These are phyloP conservation scores for Fusarium mexicanum DNA, from an alignment of 2,329 filamentous ascomycete genomes.

Conservation along the genomic window DNA sequence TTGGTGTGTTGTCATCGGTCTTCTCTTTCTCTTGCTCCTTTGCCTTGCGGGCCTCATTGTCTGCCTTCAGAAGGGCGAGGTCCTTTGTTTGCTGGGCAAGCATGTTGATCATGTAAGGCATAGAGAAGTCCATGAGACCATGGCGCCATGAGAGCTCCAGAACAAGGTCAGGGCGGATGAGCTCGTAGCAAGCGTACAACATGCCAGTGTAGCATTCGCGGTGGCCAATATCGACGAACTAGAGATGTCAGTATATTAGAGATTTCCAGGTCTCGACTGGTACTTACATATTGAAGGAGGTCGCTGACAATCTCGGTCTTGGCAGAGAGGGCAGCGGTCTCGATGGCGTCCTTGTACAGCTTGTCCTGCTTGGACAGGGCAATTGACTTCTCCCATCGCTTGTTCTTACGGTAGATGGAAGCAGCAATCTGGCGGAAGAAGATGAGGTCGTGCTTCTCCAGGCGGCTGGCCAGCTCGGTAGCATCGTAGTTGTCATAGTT, in stretches of 20 bases:
- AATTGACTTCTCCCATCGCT: constrained; percentile 99
- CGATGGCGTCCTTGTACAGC: constrained; percentile 98
- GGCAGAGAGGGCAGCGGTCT: constrained; percentile 91
- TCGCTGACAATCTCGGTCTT: constrained; percentile 96
- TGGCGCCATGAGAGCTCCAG: constrained; percentile 98
- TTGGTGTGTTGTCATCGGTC: constrained; percentile 92
- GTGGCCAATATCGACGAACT: constrained; percentile 99
- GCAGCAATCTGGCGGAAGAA: constrained; percentile 99
- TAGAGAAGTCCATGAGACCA: constrained; percentile 94
- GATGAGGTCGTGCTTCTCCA: constrained; percentile 97
- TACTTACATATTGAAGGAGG: constrained; percentile 92
- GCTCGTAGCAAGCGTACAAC: constrained; percentile 98
- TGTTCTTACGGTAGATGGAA: constrained; percentile 99
- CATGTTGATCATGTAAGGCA: constrained; percentile 99
- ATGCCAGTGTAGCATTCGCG: constrained; percentile 99
- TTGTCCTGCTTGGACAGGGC: constrained; percentile 98
- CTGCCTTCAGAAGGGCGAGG: constrained; percentile 85
- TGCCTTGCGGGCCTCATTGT: constrained; percentile 93
- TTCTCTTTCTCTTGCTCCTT: constrained; percentile 78
- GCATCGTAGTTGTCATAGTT: constrained; percentile 99
- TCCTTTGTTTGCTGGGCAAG: constrained; percentile 89
- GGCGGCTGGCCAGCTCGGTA: constrained; percentile 86
- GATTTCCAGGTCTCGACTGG: not conserved
- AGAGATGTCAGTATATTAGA: constrained; percentile 46
- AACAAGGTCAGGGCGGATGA: constrained; percentile 91